Conservation (phyloP, 2,329 filamentous ascomycete genomes). For the Pseudogymnoascus sp. region DNA sequence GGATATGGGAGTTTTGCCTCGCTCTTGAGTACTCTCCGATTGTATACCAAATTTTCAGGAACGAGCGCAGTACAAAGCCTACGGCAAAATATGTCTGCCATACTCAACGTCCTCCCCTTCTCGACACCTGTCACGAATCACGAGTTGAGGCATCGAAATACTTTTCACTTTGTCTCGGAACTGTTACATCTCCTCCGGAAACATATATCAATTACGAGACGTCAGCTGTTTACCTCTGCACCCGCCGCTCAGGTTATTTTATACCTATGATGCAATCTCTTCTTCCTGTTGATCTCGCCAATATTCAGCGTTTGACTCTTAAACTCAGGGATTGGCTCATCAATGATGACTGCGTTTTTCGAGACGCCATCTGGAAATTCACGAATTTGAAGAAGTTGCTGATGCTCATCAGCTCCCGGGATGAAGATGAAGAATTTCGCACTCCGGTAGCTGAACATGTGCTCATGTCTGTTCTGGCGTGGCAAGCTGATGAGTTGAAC, state of each 20-base stretch:
- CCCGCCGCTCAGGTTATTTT: background rate
- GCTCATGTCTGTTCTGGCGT: background rate
- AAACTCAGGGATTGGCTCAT: conserved; percentile 1
- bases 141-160: background rate
- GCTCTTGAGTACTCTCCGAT: conserved; percentile 21
- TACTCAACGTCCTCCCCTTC: conserved; percentile 3
- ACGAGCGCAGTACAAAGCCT: conserved; percentile 23
- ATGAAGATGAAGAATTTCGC: background rate
- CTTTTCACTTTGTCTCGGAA: background rate
- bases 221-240: background rate
- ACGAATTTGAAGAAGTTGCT: background rate
- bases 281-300: background rate
- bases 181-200: background rate
- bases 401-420: background rate
- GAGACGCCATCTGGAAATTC: conserved; percentile 2
- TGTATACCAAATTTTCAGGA: conserved; percentile 26
- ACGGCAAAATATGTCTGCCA: conserved; percentile 10
- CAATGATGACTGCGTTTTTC: background rate
- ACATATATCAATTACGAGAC: background rate
- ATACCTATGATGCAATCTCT: background rate
- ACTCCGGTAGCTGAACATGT: background rate
- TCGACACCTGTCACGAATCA: background rate
- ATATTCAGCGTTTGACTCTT: background rate
- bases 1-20: conserved; percentile 11
- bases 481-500: background rate